Percentiles rank a stretch among this genome's conserved stretches.
Conservation (phyloP, 148 eudicot species). For the Rhododendron kiyosumense region DNA sequence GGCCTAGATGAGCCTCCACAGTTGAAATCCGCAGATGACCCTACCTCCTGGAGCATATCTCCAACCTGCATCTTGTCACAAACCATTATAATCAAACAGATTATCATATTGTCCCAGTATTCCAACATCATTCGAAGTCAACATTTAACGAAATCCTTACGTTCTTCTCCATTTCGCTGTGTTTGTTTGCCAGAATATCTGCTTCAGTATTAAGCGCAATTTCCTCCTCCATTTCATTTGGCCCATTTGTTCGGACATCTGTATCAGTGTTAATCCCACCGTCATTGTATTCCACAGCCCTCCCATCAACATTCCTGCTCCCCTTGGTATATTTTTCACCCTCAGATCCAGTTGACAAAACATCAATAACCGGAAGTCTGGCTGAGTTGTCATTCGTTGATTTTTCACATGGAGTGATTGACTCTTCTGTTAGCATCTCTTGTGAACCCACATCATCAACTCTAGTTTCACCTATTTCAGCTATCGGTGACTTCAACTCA, state of each 20-base stretch:
- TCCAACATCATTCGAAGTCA: neutral
- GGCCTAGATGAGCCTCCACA: slow-evolving; percentile 10
- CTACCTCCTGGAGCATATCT: slow-evolving; percentile 4
- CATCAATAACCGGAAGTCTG: neutral
- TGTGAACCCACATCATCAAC: slow-evolving; percentile 18
- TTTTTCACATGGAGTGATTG: slow-evolving; percentile 9
- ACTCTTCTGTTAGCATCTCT: slow-evolving; percentile 11
- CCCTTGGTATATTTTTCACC: neutral
- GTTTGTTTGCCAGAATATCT: slow-evolving; percentile 1
- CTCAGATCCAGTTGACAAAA: neutral
- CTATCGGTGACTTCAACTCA: slow-evolving; percentile 20
- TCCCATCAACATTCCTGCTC: neutral
- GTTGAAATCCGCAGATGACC: slow-evolving; percentile 5
- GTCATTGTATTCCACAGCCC: neutral
- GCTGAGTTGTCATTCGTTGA: slow-evolving; percentile 4
- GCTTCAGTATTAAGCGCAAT: neutral
- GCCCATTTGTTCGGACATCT: neutral
- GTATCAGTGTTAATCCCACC: neutral
- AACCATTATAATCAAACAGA: neutral
- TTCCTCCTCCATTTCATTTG: slow-evolving; percentile 3
- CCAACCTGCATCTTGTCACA: slow-evolving; percentile 12
- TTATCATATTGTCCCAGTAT: neutral
- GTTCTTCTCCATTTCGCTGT: slow-evolving; percentile 7
- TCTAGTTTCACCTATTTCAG: slow-evolving; percentile 18
- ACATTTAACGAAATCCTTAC: neutral